Evolutionary conservation across 257 asterid species (phyloP).

Genomic region (Salvia splendens): DNA sequence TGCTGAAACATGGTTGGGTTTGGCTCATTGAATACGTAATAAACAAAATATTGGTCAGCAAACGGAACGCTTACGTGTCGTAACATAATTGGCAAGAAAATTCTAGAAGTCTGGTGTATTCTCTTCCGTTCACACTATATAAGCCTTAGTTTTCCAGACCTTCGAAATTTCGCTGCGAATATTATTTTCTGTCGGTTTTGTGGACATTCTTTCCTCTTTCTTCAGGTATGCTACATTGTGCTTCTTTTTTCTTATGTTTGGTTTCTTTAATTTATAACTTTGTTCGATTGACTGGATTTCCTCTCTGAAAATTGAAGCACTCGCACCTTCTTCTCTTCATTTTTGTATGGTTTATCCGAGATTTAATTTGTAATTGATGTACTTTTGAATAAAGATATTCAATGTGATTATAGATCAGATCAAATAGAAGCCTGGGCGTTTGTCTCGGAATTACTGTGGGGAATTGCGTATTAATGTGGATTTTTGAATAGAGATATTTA

Average conservation of each 20-base stretch:
- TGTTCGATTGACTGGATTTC: neutral
- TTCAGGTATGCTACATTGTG: conserved; percentile 31
- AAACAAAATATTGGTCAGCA: neutral
- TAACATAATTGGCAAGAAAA: conserved; percentile 27
- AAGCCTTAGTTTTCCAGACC: neutral
- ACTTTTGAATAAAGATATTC: neutral
- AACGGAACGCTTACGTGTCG: conserved; percentile 28
- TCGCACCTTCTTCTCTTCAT: neutral
- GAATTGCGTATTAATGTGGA: neutral
- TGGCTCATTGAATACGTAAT: no score
- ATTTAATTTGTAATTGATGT: neutral
- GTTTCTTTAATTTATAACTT: neutral
- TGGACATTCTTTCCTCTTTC: conserved; percentile 8
- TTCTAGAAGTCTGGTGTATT: conserved; percentile 25
- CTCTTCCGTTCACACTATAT: conserved; percentile 12
- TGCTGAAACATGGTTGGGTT: no score
- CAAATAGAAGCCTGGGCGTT: neutral
- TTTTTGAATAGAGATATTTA: neutral
- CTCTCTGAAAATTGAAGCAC: neutral
- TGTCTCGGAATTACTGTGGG: neutral
- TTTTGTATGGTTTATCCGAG: no score
- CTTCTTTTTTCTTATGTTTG: neutral
- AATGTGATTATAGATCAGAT: conserved; percentile 23
- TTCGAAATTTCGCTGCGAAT: neutral
- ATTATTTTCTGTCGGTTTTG: neutral